Percentiles rank a stretch among this genome's conserved stretches.
These are phyloP conservation scores for Perkinsus olseni DNA, from an alignment of 169 alveolate species.

Conservation along the genomic window DNA sequence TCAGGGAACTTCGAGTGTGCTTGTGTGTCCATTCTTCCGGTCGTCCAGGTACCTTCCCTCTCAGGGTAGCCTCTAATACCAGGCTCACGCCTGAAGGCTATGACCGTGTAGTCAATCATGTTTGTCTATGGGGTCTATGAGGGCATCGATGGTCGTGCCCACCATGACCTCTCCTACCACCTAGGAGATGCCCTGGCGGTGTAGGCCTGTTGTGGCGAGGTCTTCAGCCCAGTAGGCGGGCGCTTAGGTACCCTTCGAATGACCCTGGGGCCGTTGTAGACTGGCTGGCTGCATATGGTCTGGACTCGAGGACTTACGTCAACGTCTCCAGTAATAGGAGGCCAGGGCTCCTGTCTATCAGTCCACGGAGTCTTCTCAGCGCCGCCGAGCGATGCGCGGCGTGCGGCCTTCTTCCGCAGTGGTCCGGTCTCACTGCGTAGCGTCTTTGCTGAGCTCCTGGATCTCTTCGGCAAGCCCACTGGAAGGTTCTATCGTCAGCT, in stretches of 20 bases:
- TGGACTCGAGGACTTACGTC: neutral
- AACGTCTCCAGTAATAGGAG: neutral
- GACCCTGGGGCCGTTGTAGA: neutral
- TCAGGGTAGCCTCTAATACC: conserved; percentile 10
- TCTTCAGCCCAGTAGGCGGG: neutral
- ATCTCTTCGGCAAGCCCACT: conserved; percentile 34
- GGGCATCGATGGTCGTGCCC: neutral
- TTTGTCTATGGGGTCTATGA: neutral
- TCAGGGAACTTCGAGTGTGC: neutral
- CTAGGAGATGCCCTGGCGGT: neutral
- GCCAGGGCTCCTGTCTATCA: neutral
- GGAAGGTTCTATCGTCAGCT: conserved; percentile 22
- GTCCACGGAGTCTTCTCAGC: neutral
- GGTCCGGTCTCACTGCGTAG: neutral
- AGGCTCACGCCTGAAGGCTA: conserved; percentile 26
- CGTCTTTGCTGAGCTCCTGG: conserved; percentile 22
- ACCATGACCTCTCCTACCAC: neutral
- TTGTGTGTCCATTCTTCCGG: neutral
- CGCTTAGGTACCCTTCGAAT: conserved; percentile 14
- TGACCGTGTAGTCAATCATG: conserved; percentile 21
- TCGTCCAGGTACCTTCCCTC: neutral
- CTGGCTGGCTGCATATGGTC: neutral
- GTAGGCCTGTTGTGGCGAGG: neutral
- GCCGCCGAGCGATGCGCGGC: neutral
- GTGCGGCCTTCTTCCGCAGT: neutral